Percentiles rank a stretch among this genome's conserved stretches.
Evolutionary conservation across 2,329 filamentous ascomycete species (phyloP).

Genomic region (Phyllosticta ampelicida): DNA sequence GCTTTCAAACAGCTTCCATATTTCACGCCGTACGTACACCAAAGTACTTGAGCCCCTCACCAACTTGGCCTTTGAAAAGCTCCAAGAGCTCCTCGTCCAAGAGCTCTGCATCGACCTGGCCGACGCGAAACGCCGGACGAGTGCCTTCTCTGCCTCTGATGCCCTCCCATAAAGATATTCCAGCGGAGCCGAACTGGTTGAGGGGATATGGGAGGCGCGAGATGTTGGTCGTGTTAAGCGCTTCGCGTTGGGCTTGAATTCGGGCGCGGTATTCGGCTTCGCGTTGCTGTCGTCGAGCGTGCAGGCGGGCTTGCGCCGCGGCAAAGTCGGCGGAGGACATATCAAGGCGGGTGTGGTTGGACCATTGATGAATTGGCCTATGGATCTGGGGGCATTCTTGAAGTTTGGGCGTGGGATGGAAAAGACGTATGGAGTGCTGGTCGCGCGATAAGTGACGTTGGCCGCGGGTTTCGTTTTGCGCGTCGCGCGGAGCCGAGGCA

Average conservation of each 20-base stretch:
- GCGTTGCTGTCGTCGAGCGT: conserved; percentile 66
- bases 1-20: not conserved
- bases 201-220: conserved; percentile 44
- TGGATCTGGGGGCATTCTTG: not conserved
- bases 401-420: not conserved
- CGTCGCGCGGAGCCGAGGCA: not conserved
- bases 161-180: conserved; percentile 54
- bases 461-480: not conserved
- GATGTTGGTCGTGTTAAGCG: conserved; percentile 31
- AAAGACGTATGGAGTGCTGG: not conserved
- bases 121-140: conserved; percentile 78
- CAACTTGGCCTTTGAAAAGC: conserved; percentile 77
- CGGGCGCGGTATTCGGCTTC: conserved; percentile 54
- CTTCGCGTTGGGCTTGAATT: conserved; percentile 35
- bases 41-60: conserved; percentile 79
- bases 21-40: conserved; percentile 42
- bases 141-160: conserved; percentile 67
- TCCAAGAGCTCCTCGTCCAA: conserved; percentile 85
- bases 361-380: not conserved
- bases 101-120: conserved; percentile 90
- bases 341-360: conserved; percentile 2
- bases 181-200: conserved; percentile 41
- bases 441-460: not conserved
- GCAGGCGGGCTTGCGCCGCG: conserved; percentile 77
- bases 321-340: conserved; percentile 62